Evolutionary conservation across 768 basidiomycete genomes (phyloP).

Genomic region (Auricularia heimuer): DNA sequence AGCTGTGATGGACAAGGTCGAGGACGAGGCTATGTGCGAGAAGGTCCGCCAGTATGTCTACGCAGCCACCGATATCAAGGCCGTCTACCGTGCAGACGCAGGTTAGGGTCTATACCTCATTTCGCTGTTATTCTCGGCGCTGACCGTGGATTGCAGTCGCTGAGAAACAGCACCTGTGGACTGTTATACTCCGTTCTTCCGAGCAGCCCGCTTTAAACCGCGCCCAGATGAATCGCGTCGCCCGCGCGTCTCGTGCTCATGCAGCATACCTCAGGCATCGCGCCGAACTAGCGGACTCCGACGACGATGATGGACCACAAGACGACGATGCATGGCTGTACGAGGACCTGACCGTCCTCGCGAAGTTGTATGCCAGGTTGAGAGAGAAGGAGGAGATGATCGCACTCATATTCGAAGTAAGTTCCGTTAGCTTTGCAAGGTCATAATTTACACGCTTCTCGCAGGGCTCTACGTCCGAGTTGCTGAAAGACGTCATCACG

Average conservation of each 20-base stretch:
- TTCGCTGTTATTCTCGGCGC: neutral
- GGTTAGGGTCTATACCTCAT: slow-evolving; percentile 35
- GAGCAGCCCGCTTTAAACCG: slow-evolving; percentile 68
- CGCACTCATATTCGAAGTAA: slow-evolving; percentile 87
- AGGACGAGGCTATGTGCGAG: slow-evolving; percentile 77
- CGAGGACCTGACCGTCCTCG: slow-evolving; percentile 78
- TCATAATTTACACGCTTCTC: slow-evolving; percentile 1
- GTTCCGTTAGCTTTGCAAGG: slow-evolving; percentile 10
- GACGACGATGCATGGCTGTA: slow-evolving; percentile 96
- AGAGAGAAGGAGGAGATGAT: slow-evolving; percentile 88
- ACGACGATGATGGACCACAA: slow-evolving; percentile 85
- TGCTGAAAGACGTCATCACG: slow-evolving; percentile 96
- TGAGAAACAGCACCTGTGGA: slow-evolving; percentile 68
- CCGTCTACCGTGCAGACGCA: slow-evolving; percentile 70
- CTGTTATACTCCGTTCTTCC: slow-evolving; percentile 66
- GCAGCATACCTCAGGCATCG: slow-evolving; percentile 55
- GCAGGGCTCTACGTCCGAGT: slow-evolving; percentile 90
- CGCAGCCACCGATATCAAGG: slow-evolving; percentile 82
- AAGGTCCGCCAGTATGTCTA: slow-evolving; percentile 82
- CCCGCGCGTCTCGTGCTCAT: slow-evolving; percentile 71
- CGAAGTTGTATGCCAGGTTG: slow-evolving; percentile 67
- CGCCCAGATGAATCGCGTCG: slow-evolving; percentile 71
- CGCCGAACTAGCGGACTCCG: slow-evolving; percentile 63
- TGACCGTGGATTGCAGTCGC: slow-evolving; percentile 28
- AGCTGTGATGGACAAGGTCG: slow-evolving; percentile 78